Base-by-base conservation (phyloP, 2,329 filamentous ascomycete species). In the Mariannaea elegans region DNA sequence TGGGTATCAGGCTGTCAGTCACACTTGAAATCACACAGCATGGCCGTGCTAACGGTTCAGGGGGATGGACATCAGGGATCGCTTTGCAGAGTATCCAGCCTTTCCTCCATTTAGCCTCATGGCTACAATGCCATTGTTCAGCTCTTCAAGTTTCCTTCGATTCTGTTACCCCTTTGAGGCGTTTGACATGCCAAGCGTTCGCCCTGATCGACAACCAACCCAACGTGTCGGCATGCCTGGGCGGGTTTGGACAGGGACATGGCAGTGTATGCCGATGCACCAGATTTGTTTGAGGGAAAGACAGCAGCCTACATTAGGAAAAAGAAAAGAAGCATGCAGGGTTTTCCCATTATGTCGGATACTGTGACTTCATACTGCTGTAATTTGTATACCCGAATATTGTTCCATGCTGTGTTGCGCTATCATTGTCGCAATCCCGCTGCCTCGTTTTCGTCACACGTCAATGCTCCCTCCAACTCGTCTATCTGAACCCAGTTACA, bases 51-150 rank as follows among this genome's bases (percentile, higher is more conserved):
- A 39, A 50, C 53, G 57, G 63, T 63, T 56, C 66, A 67, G 67
- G 67, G 67, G 67, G 65, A 69, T 69, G 66, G 57, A 65, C 67
- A 59, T 49, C 67, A 67, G 54, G 67, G 62, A 61, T 66, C 53
- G 14, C 47, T 39, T 9, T 27, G n/a, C n/a, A n/a, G 5, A n/a
- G n/a, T 3, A 16, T 12, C 16, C 38, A 21, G 36, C 10, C 16
- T 41, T 23, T 13, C 10, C 23, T 44, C 18, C n/a, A 23, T 16
- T 27, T 23, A 13, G 13, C 14, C 16, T 10, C 32, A 27, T 23
- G 16, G 29, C 14, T 36, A 48, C 18, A 36, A 32, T 36, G 29
- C 16, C 38, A 3, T 41, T 41, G 8, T 21, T 23, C 16, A 19
- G 21, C 10, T 27, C 32, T 31, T 34, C 49, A 41, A 31, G 27